Base-by-base conservation (phyloP, 2,329 filamentous ascomycete genomes). In the Coniella lustricola region DNA sequence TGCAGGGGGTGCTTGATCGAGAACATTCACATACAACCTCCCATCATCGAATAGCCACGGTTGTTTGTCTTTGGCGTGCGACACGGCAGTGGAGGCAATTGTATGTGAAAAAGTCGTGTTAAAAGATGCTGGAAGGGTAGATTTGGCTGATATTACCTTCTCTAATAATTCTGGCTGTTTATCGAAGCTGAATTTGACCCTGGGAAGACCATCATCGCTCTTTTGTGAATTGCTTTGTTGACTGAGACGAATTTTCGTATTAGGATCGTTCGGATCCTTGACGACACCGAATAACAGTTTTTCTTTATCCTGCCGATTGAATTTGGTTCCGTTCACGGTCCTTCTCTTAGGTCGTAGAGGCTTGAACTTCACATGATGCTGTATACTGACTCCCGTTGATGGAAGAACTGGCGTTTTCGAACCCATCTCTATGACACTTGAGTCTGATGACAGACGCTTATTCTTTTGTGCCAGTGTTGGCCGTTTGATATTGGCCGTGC, bases 231-330 rank as follows among this genome's bases (percentile, higher is more conserved):
- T 67, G 47, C 74, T 79, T 40, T 74, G 72, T 62, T 91, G 87
- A 58, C 84, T 89, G 25, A 88, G 68, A 38, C 82, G 79, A 39
- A 81, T 56, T 22, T 74, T 70, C 0, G 84, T 86, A 50, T 72
- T 73, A 4, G 79, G 75, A 56, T 87, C 80, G 56, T 81, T 75
- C 1, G 83, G 77, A 56, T 91, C 81, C 65, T 95, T 94, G 18
- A 91, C 86, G 12, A 90, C 77, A 1, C 84, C 77, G 58, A 89
- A 94, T 22, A 74, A 75, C 21, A 89, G 68, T 1, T 59, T 64
- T 4, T 65, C 64, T 21, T 64, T 67, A 18, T 70, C 73, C 53
- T 72, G 59, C 55, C 67, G 62, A 55, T 67, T 54, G 31, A 36
- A 33, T 34, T 42, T 39, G 7, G 60, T 61, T 42, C 62, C 65